phyloP scores from a whole-genome alignment of 352 stramenopile species.

The Phytophthora citricola region DNA sequence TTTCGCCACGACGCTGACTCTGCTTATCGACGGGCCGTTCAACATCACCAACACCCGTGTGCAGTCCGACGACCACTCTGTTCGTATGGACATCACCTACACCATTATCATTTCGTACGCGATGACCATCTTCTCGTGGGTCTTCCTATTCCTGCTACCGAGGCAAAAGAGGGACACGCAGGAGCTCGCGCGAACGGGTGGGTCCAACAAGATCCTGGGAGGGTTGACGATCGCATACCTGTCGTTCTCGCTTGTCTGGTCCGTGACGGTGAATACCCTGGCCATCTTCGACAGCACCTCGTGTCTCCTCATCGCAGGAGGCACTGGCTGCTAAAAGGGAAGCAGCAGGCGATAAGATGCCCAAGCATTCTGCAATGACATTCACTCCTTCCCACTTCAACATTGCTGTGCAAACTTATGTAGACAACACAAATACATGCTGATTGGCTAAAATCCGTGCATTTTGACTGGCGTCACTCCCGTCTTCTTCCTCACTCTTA shows the following conservation, averaged over 20 bases:
- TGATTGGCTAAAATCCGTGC: too few relatives aligned
- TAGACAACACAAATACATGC: neutral
- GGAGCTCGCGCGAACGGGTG: slow-evolving; percentile 17
- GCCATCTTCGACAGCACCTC: slow-evolving; percentile 29
- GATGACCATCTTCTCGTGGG: slow-evolving; percentile 27
- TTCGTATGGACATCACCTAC: slow-evolving; percentile 25
- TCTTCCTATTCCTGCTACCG: slow-evolving; percentile 21
- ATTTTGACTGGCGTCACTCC: slow-evolving; percentile 11
- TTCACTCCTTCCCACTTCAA: slow-evolving; percentile 4
- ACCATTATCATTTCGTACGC: slow-evolving; percentile 27
- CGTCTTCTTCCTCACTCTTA: slow-evolving; percentile 30
- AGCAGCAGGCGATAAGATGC: neutral
- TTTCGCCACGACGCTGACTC: slow-evolving; percentile 16
- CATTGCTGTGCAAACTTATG: slow-evolving; percentile 1
- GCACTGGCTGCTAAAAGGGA: slow-evolving; percentile 14
- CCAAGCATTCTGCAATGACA: neutral
- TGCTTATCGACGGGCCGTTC: slow-evolving; percentile 23
- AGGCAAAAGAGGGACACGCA: slow-evolving; percentile 25
- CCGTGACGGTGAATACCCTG: slow-evolving; percentile 20
- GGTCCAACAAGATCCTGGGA: slow-evolving; percentile 14
- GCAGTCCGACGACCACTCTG: slow-evolving; percentile 15
- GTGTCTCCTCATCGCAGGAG: slow-evolving; percentile 19
- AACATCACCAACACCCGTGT: slow-evolving; percentile 23
- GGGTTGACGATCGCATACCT: slow-evolving; percentile 19
- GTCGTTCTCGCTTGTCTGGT: slow-evolving; percentile 25